phyloP scores from a whole-genome alignment of 1,284 basidiomycete genomes.

The Sutorius eximius region DNA sequence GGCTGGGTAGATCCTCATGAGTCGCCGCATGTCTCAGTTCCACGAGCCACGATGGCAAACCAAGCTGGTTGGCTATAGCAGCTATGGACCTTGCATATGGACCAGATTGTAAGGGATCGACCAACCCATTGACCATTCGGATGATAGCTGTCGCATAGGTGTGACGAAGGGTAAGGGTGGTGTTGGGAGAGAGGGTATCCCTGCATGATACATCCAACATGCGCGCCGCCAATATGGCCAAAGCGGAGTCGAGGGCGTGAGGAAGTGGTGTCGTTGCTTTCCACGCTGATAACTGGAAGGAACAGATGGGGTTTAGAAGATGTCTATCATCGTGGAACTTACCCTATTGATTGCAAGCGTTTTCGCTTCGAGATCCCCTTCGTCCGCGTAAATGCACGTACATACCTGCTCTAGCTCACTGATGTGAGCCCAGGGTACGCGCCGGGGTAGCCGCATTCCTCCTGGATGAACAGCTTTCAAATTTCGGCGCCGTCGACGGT shows the following conservation, averaged over 20 bases:
- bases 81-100: constrained; percentile 88
- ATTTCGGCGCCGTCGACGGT: background rate
- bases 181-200: constrained; percentile 20
- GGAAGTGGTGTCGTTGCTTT: constrained; percentile 67
- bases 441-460: constrained; percentile 73
- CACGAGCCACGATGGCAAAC: constrained; percentile 88
- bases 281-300: constrained; percentile 73
- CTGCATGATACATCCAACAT: constrained; percentile 47
- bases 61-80: constrained; percentile 83
- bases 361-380: constrained; percentile 57
- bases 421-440: constrained; percentile 80
- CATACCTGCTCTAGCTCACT: constrained; percentile 81
- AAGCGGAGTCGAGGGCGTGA: constrained; percentile 71
- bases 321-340: constrained; percentile 29
- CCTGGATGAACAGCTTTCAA: background rate
- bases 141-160: constrained; percentile 78
- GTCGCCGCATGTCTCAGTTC: constrained; percentile 93
- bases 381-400: constrained; percentile 75
- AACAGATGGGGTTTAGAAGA: constrained; percentile 14
- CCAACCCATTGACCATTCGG: constrained; percentile 90
- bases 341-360: constrained; percentile 71
- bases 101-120: constrained; percentile 90
- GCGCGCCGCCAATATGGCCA: constrained; percentile 66
- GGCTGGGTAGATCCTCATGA: constrained; percentile 91
- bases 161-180: constrained; percentile 56